Evolutionary conservation across 2,329 filamentous ascomycete species (phyloP).

Genomic region (Sarocladiaceae sp.): DNA sequence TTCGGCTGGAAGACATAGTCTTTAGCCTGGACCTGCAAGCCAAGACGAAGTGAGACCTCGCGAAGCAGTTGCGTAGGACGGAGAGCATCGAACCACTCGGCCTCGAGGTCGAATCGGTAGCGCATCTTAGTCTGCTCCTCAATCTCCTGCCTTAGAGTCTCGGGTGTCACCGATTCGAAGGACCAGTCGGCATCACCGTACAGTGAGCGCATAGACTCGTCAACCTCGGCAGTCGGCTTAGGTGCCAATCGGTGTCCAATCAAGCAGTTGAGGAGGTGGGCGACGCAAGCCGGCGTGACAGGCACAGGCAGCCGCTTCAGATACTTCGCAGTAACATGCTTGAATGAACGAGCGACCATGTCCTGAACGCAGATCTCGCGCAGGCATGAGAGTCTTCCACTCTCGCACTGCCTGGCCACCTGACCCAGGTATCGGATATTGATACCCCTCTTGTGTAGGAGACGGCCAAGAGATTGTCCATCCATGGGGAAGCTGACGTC

Average conservation of each 20-base stretch:
- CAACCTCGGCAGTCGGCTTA: slow-evolving; percentile 72
- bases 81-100: slow-evolving; percentile 60
- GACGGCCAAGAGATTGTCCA: slow-evolving; percentile 78
- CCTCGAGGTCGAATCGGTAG: slow-evolving; percentile 68
- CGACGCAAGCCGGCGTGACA: slow-evolving; percentile 70
- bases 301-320: slow-evolving; percentile 73
- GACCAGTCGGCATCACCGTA: slow-evolving; percentile 78
- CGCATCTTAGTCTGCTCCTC: slow-evolving; percentile 64
- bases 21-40: slow-evolving; percentile 78
- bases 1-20: slow-evolving; percentile 34
- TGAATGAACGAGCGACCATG: slow-evolving; percentile 93
- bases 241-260: slow-evolving; percentile 70
- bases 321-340: slow-evolving; percentile 78
- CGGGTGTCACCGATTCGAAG: slow-evolving; percentile 74
- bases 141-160: slow-evolving; percentile 62
- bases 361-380: slow-evolving; percentile 76
- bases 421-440: slow-evolving; percentile 94
- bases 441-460: slow-evolving; percentile 94
- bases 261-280: slow-evolving; percentile 91
- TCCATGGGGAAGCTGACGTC: slow-evolving; percentile 99
- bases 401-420: slow-evolving; percentile 63
- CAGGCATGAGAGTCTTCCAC: slow-evolving; percentile 66
- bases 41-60: slow-evolving; percentile 82
- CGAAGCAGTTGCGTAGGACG: slow-evolving; percentile 80
- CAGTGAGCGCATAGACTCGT: slow-evolving; percentile 64